Evolutionary conservation across 2,329 filamentous ascomycete genomes (phyloP).

Genomic region (Arthrobotrys iridis): DNA sequence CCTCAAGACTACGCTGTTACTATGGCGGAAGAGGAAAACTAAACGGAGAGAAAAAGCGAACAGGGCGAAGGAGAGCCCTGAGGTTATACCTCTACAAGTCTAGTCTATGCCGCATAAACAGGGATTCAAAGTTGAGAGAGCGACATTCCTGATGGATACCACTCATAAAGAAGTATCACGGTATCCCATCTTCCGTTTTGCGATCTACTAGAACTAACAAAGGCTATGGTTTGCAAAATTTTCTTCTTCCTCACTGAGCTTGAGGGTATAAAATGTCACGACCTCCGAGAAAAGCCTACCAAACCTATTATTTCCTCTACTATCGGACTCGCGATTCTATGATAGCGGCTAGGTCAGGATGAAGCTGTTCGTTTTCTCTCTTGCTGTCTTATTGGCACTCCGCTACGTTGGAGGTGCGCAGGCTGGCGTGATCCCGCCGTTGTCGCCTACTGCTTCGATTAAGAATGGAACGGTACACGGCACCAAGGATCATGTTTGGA

Average conservation of each 20-base stretch:
- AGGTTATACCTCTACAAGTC: slow-evolving; percentile 16
- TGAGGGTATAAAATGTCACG: background rate
- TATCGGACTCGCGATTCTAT: background rate
- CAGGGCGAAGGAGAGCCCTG: background rate
- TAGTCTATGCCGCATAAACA: background rate
- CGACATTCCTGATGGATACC: background rate
- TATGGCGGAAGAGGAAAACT: background rate
- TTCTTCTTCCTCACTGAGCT: background rate
- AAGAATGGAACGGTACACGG: slow-evolving; percentile 66
- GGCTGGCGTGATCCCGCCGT: slow-evolving; percentile 13
- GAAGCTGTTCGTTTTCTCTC: slow-evolving; percentile 20
- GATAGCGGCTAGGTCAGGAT: slow-evolving; percentile 2
- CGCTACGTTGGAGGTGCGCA: slow-evolving; percentile 6
- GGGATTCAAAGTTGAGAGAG: background rate
- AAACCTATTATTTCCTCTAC: background rate
- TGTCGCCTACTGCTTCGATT: slow-evolving; percentile 59
- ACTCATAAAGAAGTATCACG: background rate
- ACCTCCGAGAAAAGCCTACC: background rate
- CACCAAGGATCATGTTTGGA: slow-evolving; percentile 61
- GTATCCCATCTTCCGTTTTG: background rate
- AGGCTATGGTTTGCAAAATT: background rate
- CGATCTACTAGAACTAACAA: background rate
- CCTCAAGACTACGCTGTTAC: too few relatives aligned
- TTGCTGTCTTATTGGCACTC: slow-evolving; percentile 32
- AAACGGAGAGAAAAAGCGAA: background rate